Evolutionary conservation across 2,329 filamentous ascomycete species (phyloP).

Genomic region (Huntiella moniliformis): DNA sequence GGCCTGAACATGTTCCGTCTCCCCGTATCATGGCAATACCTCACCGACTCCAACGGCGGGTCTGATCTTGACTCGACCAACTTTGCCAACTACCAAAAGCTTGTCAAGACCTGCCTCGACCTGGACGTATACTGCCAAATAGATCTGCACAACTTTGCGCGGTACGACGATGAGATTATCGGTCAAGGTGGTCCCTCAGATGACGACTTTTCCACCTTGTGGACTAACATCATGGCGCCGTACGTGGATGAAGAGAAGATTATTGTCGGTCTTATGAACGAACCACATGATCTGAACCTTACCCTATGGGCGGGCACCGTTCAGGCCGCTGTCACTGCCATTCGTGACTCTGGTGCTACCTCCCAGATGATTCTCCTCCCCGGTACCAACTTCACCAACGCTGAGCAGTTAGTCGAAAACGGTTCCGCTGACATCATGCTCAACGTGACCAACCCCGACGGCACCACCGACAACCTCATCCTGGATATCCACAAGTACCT

Average conservation of each 20-base stretch:
- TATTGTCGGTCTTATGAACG: conserved; percentile 51
- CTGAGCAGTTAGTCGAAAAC: conserved; percentile 27
- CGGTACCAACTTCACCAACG: conserved; percentile 39
- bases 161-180: conserved; percentile 43
- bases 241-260: conserved; percentile 36
- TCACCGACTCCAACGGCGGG: conserved; percentile 33
- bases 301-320: conserved; percentile 38
- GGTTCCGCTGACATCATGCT: conserved; percentile 32
- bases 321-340: conserved; percentile 45
- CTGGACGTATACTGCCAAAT: conserved; percentile 41
- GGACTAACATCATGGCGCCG: conserved; percentile 37
- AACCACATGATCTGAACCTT: conserved; percentile 43
- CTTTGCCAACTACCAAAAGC: conserved; percentile 31
- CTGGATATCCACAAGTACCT: conserved; percentile 44
- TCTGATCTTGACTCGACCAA: conserved; percentile 29
- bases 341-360: conserved; percentile 44
- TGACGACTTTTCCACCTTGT: conserved; percentile 37
- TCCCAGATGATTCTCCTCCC: conserved; percentile 45
- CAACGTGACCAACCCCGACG: conserved; percentile 39
- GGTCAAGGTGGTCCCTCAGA: conserved; percentile 46
- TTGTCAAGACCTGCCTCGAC: conserved; percentile 36
- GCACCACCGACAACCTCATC: conserved; percentile 34
- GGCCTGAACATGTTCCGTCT: conserved; percentile 37
- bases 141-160: conserved; percentile 39
- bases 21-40: conserved; percentile 36